phyloP scores from a whole-genome alignment of 2,329 filamentous ascomycete genomes.

The Acrodontium crateriforme region DNA sequence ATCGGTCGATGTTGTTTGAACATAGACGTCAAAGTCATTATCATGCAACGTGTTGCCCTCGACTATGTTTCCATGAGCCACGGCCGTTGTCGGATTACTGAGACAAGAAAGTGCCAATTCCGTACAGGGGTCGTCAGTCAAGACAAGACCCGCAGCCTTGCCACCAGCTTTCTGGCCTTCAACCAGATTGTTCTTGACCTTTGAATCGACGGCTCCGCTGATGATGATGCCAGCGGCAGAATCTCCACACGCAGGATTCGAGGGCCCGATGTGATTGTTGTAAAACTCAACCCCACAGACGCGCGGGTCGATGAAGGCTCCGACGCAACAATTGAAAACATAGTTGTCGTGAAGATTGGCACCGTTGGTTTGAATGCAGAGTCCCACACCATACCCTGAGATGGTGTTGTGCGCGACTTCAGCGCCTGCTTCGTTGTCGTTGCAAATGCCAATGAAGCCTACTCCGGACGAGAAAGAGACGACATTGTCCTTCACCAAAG shows the following conservation, averaged over 20 bases:
- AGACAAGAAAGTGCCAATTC: slow-evolving; percentile 1
- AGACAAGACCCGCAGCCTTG: slow-evolving; percentile 10
- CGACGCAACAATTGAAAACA: slow-evolving; percentile 20
- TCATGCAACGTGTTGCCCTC: slow-evolving; percentile 17
- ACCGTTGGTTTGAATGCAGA: slow-evolving; percentile 24
- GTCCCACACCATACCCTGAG: slow-evolving; percentile 18
- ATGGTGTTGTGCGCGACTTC: slow-evolving; percentile 19
- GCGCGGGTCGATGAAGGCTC: slow-evolving; percentile 22
- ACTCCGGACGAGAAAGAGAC: slow-evolving; percentile 11
- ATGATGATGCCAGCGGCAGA: slow-evolving; percentile 16
- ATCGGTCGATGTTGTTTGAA: too few relatives aligned
- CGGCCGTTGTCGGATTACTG: slow-evolving; percentile 1
- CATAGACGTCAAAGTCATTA: slow-evolving; percentile 18
- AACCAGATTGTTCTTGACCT: slow-evolving; percentile 19
- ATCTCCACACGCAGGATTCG: slow-evolving; percentile 7
- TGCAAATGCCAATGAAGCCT: slow-evolving; percentile 23
- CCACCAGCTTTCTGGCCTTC: slow-evolving; percentile 12
- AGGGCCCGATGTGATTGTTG: slow-evolving; percentile 18
- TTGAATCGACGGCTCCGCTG: slow-evolving; percentile 15
- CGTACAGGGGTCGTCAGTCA: slow-evolving; percentile 14
- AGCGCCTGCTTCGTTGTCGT: slow-evolving; percentile 22
- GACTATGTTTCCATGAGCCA: slow-evolving; percentile 17
- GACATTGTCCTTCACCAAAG: slow-evolving; percentile 16
- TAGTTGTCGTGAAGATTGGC: slow-evolving; percentile 22
- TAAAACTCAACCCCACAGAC: slow-evolving; percentile 18